These are phyloP conservation scores for Striga hermonthica DNA, from an alignment of 305 asterid genomes.

Conservation along the genomic window DNA sequence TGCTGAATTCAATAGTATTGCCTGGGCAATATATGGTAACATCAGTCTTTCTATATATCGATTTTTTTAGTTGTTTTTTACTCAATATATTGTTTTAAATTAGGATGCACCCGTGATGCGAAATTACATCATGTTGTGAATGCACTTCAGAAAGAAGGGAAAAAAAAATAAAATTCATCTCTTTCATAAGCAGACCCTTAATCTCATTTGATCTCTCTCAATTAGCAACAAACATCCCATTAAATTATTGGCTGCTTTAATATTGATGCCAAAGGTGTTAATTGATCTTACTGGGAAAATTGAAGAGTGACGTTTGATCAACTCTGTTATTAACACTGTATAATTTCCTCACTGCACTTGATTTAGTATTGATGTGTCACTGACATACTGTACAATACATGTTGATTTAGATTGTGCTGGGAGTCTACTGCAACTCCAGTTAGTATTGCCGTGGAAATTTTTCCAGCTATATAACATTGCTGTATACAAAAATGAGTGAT, in stretches of 20 bases:
- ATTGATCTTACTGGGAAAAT: not conserved
- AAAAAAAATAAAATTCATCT: slow-evolving; percentile 14
- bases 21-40: slow-evolving; percentile 1
- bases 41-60: no score
- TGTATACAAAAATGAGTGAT: no score
- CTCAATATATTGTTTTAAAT: slow-evolving; percentile 1
- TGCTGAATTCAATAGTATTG: slow-evolving; percentile 20
- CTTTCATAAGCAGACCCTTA: slow-evolving; percentile 10
- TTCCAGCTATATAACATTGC: no score
- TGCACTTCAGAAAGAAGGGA: slow-evolving; percentile 18
- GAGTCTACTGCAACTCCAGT: no score
- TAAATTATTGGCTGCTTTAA: slow-evolving; percentile 8
- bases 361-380: no score
- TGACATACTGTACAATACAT: no score
- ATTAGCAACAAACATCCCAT: not conserved
- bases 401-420: no score
- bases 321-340: no score
- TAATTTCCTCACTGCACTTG: no score
- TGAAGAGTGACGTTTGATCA: no score
- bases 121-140: slow-evolving; percentile 9
- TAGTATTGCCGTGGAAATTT: no score
- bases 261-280: slow-evolving; percentile 13
- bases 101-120: slow-evolving; percentile 1
- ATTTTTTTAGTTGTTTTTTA: not conserved
- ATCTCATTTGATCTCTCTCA: slow-evolving; percentile 14